Base-by-base conservation (phyloP, 306 rosid species). In the Vicia villosa region DNA sequence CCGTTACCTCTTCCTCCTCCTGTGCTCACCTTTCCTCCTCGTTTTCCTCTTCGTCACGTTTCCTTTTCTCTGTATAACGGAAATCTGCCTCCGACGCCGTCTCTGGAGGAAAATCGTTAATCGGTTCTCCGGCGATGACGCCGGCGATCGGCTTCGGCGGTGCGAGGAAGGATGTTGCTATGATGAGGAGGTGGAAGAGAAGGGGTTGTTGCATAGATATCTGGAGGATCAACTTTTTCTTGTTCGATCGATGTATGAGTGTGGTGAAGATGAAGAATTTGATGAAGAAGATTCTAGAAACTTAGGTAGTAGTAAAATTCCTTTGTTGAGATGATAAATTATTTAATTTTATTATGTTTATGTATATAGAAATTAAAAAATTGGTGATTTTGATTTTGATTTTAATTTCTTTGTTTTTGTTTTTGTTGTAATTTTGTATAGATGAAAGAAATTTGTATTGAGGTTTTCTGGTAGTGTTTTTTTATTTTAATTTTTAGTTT, bases 171-270 rank as follows among this genome's bases (percentile, higher is more conserved):
- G 84, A 4, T 59, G 77, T 43, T 52, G 79, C 1, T 41, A 28
- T 0, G 45, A 17, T 4, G 69, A 60, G 0, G 40, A 55, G 0
- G 63, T 36, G 2, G 66, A 73, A 19, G 85, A 77, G 34, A 77
- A 81, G 57, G 82, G 85, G 0, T 73, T 81, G 0, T 52, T 77
- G 70, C 82, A 77, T 63, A 43, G 82, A 14, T 81, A 81, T 61
- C 40, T 81, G 61, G 82, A 81, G 26, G 82, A 81, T 81, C 85
- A 77, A 26, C 78, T 81, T 54, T 65, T 74, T 73, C 80, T 77
- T 10, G 82, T 81, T 19, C 7, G 85, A 63, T 81, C 82, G 42
- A 76, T 81, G 77, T 81, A 77, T 43, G 82, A 81, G 6, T 81
- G 85, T 3, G 82, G 85, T 6, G 74, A 73, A 17, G 79, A 76